phyloP scores from a whole-genome alignment of 2,329 filamentous ascomycete species.

The Exophiala sp. region DNA sequence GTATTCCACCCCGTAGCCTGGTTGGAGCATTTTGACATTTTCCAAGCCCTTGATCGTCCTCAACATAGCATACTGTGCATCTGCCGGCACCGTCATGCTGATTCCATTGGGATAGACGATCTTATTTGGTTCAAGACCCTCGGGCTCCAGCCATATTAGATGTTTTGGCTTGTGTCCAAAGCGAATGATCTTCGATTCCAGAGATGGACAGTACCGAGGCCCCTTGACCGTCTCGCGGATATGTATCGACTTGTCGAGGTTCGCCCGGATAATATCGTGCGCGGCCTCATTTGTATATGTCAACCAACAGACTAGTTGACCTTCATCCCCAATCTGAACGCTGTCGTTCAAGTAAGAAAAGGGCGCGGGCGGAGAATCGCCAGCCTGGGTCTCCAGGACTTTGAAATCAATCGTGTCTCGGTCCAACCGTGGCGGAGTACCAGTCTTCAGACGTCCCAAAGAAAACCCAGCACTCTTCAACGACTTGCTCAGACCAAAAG shows the following conservation, averaged over 20 bases:
- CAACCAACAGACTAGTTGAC: constrained; percentile 78
- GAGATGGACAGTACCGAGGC: constrained; percentile 87
- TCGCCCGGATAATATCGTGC: constrained; percentile 76
- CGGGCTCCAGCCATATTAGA: constrained; percentile 94
- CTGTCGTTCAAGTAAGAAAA: constrained; percentile 84
- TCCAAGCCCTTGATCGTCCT: constrained; percentile 83
- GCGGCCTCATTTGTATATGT: constrained; percentile 80
- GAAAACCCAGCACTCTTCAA: constrained; percentile 81
- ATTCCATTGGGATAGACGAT: constrained; percentile 94
- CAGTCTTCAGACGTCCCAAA: constrained; percentile 87
- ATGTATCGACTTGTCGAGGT: constrained; percentile 93
- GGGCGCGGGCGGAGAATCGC: constrained; percentile 78
- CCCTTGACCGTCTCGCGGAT: constrained; percentile 93
- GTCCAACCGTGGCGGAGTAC: constrained; percentile 83
- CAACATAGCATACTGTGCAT: constrained; percentile 79
- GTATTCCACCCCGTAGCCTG: constrained; percentile 96
- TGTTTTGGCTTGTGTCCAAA: constrained; percentile 76
- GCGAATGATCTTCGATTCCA: constrained; percentile 88
- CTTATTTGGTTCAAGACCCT: constrained; percentile 77
- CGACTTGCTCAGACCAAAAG: constrained; percentile 86
- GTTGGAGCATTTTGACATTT: constrained; percentile 83
- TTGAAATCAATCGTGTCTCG: constrained; percentile 74
- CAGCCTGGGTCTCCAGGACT: constrained; percentile 64
- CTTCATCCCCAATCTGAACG: constrained; percentile 62
- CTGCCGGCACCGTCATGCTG: constrained; percentile 89